Base-by-base conservation (phyloP, 2,329 filamentous ascomycete genomes). In the Aureobasidium sp. region DNA sequence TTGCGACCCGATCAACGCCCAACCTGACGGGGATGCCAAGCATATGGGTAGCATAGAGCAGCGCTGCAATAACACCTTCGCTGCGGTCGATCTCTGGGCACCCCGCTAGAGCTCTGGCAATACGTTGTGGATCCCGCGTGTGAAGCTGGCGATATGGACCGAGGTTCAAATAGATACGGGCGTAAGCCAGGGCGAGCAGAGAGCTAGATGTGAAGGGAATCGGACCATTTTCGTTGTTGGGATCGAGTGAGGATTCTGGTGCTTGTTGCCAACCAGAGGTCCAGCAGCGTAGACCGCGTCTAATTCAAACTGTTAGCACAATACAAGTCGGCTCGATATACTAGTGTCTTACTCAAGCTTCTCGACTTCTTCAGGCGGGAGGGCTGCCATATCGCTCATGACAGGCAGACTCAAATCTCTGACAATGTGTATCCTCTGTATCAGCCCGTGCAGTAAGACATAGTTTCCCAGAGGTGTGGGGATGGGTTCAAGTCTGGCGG, bases 361-460 rank as follows among this genome's bases (percentile, higher is more conserved):
- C 35, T 40, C 33, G 0, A 54, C 50, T 42, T 54, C 50, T 19
- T 54, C 50, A 9, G 35, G 23, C 23, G 50, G 50, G 4, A 54
- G 23, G 21, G 50, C 50, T 31, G 50, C 50, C 50, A 54, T 54
- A 29, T 38, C n/a, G 17, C 37, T 54, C 37, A 42, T 42, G 9
- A 40, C 29, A 3, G 50, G 50, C 23, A 54, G 7, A 29, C 50
- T 54, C 17, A 54, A 6, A 42, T 54, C 50, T 15, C 50, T 40
- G 35, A 54, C 37, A 17, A 54, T 42, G 23, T 54, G 50, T 13
- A 54, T 54, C 5, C 50, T 54, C 35, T 54, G 50, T 11, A 89
- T 80, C 25, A 90, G 70, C 3, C 85, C 86, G 67, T 89, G 86
- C 3, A 90, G 86, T 35, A 90, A 75, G 8, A 88, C 81, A 64